Base-by-base conservation (phyloP, 2,329 filamentous ascomycete genomes). In the Colletotrichum chrysophilum region DNA sequence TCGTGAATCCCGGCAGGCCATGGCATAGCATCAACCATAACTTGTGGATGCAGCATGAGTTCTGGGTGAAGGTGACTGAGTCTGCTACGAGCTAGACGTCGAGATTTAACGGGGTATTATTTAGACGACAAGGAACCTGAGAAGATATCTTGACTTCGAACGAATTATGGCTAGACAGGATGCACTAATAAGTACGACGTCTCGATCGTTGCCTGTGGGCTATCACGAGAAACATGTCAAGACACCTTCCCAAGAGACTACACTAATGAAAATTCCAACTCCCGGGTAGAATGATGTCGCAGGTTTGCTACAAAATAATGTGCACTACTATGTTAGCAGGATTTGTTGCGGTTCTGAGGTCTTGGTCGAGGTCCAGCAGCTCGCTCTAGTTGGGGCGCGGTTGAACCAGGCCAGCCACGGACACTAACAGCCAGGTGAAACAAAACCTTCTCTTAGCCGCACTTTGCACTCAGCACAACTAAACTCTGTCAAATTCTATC, bases 11-110 rank as follows among this genome's bases (percentile, higher is more conserved):
- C 0, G 78, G 78, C 0, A 79, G 79, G 18, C 80, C 81, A 10
- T 84, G 82, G 82, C 80, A 79, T 26, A 81, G 79, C 12, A 79
- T 79, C 36, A 84, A 84, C 55, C 70, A 79, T 4, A 79, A 79
- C 48, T 76, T 81, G 16, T 81, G 81, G 36, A 81, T 82, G 38
- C 81, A 82, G 48, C 76, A 70, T 30, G 74, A 79, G 21, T 76
- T 80, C 26, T 79, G 79, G 48, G 79, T 80, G 4, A 76, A 77
- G 18, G 71, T 80, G 6, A 78, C 79, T 5, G 74, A 65, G n/a
- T 55, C 61, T 7, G 55, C n/a, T 3, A 7, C n/a, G 1, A 13
- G n/a, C 6, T 52, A 26, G 55, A 5, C 16, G 7, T 26, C n/a
- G n/a, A n/a, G n/a, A n/a, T n/a, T n/a, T n/a, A n/a, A n/a, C n/a